Conservation (phyloP, 345 rosid species). For the Cardamine occulta region DNA sequence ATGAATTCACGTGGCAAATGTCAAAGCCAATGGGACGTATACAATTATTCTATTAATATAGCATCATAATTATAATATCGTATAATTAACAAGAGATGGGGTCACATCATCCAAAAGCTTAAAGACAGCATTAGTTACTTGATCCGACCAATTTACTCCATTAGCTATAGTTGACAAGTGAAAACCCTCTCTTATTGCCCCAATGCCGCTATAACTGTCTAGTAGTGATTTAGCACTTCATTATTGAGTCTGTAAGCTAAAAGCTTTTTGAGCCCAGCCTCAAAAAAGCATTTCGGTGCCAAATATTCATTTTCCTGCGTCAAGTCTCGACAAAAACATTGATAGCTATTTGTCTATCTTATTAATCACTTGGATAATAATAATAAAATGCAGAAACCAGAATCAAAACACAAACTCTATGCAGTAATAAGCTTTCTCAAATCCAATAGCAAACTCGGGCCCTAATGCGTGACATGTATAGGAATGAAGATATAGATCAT, state of each 20-base stretch:
- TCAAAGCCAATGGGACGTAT: constrained; percentile 28
- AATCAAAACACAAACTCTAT: not conserved
- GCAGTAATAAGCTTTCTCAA: not conserved
- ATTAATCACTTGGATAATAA: not conserved
- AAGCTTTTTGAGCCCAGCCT: not conserved
- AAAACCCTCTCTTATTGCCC: not conserved
- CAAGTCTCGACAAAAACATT: not conserved
- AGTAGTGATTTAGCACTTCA: not conserved
- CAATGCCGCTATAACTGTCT: not conserved
- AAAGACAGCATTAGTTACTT: constrained; percentile 34
- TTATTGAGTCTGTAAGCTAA: not conserved
- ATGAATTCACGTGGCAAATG: constrained; percentile 51
- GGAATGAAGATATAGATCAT: not conserved
- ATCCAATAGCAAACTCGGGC: not conserved
- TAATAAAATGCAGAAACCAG: not conserved
- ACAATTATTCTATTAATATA: constrained; percentile 31
- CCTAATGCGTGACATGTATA: not conserved
- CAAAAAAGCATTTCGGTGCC: not conserved
- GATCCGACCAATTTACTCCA: constrained; percentile 44
- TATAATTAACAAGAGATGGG: not conserved
- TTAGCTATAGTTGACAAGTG: constrained; percentile 33
- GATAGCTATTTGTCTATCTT: not conserved
- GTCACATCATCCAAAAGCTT: constrained; percentile 34
- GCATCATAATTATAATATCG: constrained; percentile 27
- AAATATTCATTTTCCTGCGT: not conserved